Base-by-base conservation (phyloP, 257 asterid species). In the Ilex asprella region DNA sequence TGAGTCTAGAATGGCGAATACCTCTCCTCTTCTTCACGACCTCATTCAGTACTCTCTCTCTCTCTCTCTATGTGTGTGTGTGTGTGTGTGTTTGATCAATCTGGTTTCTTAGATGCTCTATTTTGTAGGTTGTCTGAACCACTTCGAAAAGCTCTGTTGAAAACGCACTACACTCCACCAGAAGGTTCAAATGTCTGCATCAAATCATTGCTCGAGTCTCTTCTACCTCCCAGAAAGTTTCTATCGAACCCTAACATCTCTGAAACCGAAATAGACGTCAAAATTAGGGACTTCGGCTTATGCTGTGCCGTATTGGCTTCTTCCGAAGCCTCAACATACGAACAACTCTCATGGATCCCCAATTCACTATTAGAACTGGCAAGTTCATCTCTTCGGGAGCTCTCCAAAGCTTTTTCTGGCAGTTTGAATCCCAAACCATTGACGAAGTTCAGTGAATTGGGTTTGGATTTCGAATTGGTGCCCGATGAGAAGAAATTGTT, bases 231-330 rank as follows among this genome's bases (percentile, higher is more conserved):
- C 3, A 15, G 27, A 30, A 15, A 16, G n/a, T 39, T 62, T 50
- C 29, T 41, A 66, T 32, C 7, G 56, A 16, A 14, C 66, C 64
- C 70, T 58, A 39, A 76, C 39, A 65, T 67, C 63, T 66, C 73
- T 52, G 80, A 61, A 27, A 15, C 71, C 61, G 63, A 70, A 52
- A 12, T 56, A 32, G 68, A 68, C 35, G 50, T 71, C 60, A 50
- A 53, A 63, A 58, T 84, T 49, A 73, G 63, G 70, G 84, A 85
- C 78, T 83, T 89, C 62, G 72, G 68, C 60, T 56, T 92, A 65
- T 87, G 85, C 70, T 82, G 86, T 60, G 95, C 94, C 9, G 95
- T 94, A 1, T 75, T 93, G 70, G 82, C 95, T 27, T 80, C 95
- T 27, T 84, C 99, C 16, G 52, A 76, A 12, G 55, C 64, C 58